These are phyloP conservation scores for Castanospermum australe DNA, from an alignment of 306 rosid species.

Conservation along the genomic window DNA sequence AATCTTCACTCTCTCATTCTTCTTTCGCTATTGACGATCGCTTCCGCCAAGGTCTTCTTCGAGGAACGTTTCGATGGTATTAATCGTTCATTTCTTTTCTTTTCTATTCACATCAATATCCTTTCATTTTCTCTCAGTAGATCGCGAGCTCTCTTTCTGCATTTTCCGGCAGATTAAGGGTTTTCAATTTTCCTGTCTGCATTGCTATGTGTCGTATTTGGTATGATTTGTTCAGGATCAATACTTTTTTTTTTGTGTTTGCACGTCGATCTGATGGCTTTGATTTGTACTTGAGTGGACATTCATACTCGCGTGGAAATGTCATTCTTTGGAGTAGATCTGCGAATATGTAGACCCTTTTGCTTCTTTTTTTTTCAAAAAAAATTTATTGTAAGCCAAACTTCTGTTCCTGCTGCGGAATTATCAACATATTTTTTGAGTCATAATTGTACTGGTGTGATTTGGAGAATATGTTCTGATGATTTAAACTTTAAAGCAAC, in stretches of 20 bases:
- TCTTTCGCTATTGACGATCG: slow-evolving; percentile 56
- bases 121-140: neutral
- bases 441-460: too few species aligned
- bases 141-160: slow-evolving; percentile 21
- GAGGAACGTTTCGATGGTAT: slow-evolving; percentile 95
- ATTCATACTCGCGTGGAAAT: neutral
- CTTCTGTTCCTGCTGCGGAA: too few species aligned
- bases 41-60: slow-evolving; percentile 85
- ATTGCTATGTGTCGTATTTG: neutral
- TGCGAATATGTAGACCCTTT: neutral
- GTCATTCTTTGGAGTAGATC: slow-evolving; percentile 47
- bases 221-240: slow-evolving; percentile 28
- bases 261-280: slow-evolving; percentile 41
- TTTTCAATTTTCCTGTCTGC: neutral
- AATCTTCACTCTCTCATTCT: slow-evolving; percentile 54
- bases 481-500: too few species aligned
- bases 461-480: too few species aligned
- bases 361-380: neutral
- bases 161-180: slow-evolving; percentile 17
- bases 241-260: neutral
- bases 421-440: too few species aligned
- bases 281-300: neutral
- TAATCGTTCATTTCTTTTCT: neutral
- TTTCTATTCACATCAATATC: too few species aligned
- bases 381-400: too few species aligned